Percentiles rank a stretch among this genome's conserved stretches.
Evolutionary conservation across 768 basidiomycete genomes (phyloP).

Genomic region (Boletus vermiculosoides): DNA sequence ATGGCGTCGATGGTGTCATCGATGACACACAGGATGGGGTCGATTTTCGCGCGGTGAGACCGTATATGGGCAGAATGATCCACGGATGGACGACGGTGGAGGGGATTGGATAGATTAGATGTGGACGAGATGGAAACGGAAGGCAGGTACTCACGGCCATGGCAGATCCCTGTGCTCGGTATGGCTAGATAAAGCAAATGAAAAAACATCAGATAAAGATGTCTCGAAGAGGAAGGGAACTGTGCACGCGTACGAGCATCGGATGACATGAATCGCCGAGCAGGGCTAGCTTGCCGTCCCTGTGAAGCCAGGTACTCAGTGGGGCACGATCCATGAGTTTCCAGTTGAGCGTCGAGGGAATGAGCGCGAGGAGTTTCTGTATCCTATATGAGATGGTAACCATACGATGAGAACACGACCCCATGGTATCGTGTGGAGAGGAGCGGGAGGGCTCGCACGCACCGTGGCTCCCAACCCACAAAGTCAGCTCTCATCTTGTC

Average conservation of each 20-base stretch:
- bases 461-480: slow-evolving; percentile 50
- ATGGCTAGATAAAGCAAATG: slow-evolving; percentile 35
- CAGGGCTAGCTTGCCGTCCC: slow-evolving; percentile 40
- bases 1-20: neutral
- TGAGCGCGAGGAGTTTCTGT: slow-evolving; percentile 44
- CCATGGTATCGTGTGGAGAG: neutral
- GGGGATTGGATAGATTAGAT: neutral
- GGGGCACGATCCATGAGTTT: slow-evolving; percentile 49
- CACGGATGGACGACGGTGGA: neutral
- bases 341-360: slow-evolving; percentile 47
- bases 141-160: slow-evolving; percentile 42
- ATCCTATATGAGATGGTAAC: slow-evolving; percentile 30
- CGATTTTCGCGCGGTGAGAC: neutral
- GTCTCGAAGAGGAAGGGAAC: neutral
- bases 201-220: neutral
- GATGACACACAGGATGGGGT: neutral
- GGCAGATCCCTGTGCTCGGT: slow-evolving; percentile 54
- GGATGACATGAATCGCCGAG: slow-evolving; percentile 59
- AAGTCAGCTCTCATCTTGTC: slow-evolving; percentile 49
- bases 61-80: neutral
- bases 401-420: slow-evolving; percentile 4
- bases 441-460: slow-evolving; percentile 7
- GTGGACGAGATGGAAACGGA: neutral
- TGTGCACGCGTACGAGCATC: slow-evolving; percentile 39
- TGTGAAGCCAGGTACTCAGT: slow-evolving; percentile 49